These are phyloP conservation scores for Alternaria brassicicola DNA, from an alignment of 2,329 filamentous ascomycete species.

Conservation along the genomic window DNA sequence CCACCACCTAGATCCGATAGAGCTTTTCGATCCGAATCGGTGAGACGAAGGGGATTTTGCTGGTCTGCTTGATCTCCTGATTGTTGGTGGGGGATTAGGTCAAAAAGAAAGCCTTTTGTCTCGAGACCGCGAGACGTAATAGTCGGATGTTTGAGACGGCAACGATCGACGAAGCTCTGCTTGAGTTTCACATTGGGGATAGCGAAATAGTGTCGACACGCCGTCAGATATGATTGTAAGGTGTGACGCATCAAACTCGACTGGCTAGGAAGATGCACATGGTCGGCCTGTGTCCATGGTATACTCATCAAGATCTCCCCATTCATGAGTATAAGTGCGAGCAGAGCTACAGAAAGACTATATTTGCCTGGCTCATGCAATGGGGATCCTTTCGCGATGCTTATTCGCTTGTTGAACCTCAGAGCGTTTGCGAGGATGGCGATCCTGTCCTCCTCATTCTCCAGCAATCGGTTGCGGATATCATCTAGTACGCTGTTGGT, in stretches of 20 bases:
- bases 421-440: conserved; percentile 26
- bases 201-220: conserved; percentile 8
- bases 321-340: conserved; percentile 22
- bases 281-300: neutral
- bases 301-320: conserved; percentile 22
- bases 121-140: conserved; percentile 15
- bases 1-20: neutral
- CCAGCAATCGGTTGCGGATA: conserved; percentile 17
- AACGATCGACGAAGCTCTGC: conserved; percentile 23
- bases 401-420: conserved; percentile 18
- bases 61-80: neutral
- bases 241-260: conserved; percentile 1
- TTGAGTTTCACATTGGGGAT: conserved; percentile 5
- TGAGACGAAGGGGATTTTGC: neutral
- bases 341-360: conserved; percentile 21
- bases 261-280: neutral
- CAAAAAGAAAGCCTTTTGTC: conserved; percentile 17
- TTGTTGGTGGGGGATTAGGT: neutral
- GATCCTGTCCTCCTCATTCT: conserved; percentile 20
- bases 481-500: conserved; percentile 25
- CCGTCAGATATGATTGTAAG: conserved; percentile 6
- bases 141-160: conserved; percentile 15
- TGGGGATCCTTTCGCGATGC: conserved; percentile 2
- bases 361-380: conserved; percentile 5
- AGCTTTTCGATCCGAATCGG: neutral